Base-by-base conservation (phyloP, 306 rosid genomes). In the Crotalaria pallida region DNA sequence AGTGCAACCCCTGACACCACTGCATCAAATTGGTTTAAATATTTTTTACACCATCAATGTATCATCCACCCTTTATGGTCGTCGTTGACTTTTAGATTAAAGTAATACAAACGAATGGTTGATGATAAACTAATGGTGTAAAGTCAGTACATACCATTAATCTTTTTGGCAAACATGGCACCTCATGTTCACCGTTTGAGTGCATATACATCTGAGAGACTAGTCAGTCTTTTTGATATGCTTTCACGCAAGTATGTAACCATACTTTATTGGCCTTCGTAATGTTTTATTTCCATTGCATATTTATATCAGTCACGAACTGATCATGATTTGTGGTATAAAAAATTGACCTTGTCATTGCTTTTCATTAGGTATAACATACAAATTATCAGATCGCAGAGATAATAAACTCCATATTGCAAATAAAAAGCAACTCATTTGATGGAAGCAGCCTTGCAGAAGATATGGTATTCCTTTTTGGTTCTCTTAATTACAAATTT, bases 191-290 rank as follows among this genome's bases (percentile, higher is more conserved):
- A 91, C 88, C 97, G 89, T 33, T 78, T 94, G 83, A 91, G 92
- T 84, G 89, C 97, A 70, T 94, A 91, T 72, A 89, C 99, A 80
- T 89, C 99, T 10, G 97, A 94, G 80, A 91, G 99, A 71, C 84
- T 94, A 81, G 95, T 94, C 85, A 91, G 99, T 87, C 96, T 94
- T 80, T 94, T 82, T 68, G 86, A 82, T 70, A 94, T 94, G 99
- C 99, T 94, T 58, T 87, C 99, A 22, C 88, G 97, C 64, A 94
- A 94, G 99, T 94, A 89, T 73, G 80, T 45, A 60, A 21, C 41
- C 56, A 41, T 50, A 60, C 67, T 66, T 27, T 76, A 57, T 49
- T 69, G 62, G 49, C 21, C 17, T 78, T 64, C 33, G 34, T 15
- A 21, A 10, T 47, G 16, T 57, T 11, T 59, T 43, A 34, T 53